These are phyloP conservation scores for Turnera subulata DNA, from an alignment of 345 rosid species.

Conservation along the genomic window DNA sequence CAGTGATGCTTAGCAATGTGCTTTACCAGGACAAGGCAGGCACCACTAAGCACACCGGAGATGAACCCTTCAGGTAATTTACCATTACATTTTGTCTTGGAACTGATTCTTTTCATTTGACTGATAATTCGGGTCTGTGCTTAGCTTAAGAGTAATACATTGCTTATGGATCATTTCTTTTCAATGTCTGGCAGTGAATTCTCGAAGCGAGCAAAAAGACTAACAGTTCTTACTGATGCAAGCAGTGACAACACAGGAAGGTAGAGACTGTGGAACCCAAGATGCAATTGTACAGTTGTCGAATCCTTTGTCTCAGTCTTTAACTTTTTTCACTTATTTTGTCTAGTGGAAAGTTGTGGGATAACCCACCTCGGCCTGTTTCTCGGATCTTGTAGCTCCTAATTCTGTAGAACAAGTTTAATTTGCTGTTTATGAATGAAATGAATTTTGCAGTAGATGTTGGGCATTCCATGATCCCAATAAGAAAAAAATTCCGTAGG, in stretches of 20 bases:
- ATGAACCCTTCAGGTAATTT: slow-evolving; percentile 74
- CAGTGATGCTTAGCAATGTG: slow-evolving; percentile 68
- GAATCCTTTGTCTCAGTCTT: slow-evolving; percentile 1
- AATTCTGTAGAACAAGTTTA: slow-evolving; percentile 6
- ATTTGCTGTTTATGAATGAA: too few species aligned
- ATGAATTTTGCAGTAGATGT: too few species aligned
- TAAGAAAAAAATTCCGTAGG: too few species aligned
- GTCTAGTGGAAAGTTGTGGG: slow-evolving; percentile 9
- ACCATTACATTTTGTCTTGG: too few species aligned
- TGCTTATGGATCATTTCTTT: slow-evolving; percentile 5
- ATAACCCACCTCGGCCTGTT: slow-evolving; percentile 20
- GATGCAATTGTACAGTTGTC: slow-evolving; percentile 37
- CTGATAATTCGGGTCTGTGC: too few species aligned
- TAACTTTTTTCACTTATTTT: slow-evolving; percentile 2
- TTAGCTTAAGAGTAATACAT: background rate
- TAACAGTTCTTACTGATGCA: slow-evolving; percentile 65
- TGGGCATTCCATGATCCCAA: too few species aligned
- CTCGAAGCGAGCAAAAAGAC: slow-evolving; percentile 75
- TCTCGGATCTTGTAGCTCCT: slow-evolving; percentile 19
- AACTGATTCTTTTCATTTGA: background rate
- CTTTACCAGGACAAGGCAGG: slow-evolving; percentile 64
- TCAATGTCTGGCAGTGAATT: slow-evolving; percentile 56
- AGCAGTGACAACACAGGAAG: slow-evolving; percentile 53
- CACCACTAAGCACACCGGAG: slow-evolving; percentile 59
- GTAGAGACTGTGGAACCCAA: slow-evolving; percentile 23